These are phyloP conservation scores for Spathaspora arborariae DNA, from an alignment of 805 yeast genomes.

Conservation along the genomic window DNA sequence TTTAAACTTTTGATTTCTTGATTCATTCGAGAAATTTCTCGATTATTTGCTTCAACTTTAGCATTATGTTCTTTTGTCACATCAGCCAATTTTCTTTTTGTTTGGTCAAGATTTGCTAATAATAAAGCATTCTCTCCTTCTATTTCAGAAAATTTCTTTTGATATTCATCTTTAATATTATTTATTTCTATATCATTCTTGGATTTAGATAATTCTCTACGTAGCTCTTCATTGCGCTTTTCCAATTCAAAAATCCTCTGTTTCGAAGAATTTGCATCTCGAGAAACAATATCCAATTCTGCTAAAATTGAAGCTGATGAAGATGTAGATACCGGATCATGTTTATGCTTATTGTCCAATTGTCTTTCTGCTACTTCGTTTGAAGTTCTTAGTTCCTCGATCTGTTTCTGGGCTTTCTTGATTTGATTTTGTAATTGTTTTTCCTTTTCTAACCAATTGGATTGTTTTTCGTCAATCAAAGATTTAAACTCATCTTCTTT, in stretches of 20 bases:
- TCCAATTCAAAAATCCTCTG: constrained; percentile 68
- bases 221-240: constrained; percentile 69
- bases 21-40: constrained; percentile 46
- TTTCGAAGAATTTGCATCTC: constrained; percentile 73
- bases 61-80: constrained; percentile 22
- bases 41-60: constrained; percentile 34
- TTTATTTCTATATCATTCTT: constrained; percentile 45
- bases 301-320: constrained; percentile 37
- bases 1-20: constrained; percentile 50
- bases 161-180: constrained; percentile 36
- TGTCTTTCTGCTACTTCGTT: constrained; percentile 64
- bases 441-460: constrained; percentile 63
- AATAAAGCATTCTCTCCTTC: constrained; percentile 68
- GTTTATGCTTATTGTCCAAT: constrained; percentile 45
- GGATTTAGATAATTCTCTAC: constrained; percentile 57
- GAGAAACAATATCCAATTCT: constrained; percentile 62
- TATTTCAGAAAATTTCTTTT: constrained; percentile 48
- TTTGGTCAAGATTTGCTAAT: constrained; percentile 54
- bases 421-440: constrained; percentile 48
- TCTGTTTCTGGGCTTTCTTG: constrained; percentile 47
- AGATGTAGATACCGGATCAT: constrained; percentile 30
- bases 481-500: constrained; percentile 73
- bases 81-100: constrained; percentile 28
- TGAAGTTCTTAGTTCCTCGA: constrained; percentile 61
- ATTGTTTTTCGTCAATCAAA: constrained; percentile 66